A percentile compares a stretch with the other conserved stretches of the same genome.
Evolutionary conservation across 768 basidiomycete species (phyloP).

Genomic region (Collybiopsis confluens): DNA sequence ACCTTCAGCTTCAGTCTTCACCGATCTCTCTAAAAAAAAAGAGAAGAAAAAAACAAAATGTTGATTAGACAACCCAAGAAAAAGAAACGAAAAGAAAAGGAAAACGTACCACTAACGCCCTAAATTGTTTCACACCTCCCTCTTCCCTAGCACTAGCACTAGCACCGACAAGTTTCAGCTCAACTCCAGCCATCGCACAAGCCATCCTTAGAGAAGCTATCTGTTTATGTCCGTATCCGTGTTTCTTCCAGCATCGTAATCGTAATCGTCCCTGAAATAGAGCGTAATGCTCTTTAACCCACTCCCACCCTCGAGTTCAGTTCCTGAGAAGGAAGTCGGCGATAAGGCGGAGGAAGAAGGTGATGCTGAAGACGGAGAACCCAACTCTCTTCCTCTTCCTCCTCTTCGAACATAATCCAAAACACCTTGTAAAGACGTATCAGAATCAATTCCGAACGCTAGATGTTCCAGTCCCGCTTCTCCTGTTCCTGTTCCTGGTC

Average conservation of each 20-base stretch:
- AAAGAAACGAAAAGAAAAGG: too few relatives aligned
- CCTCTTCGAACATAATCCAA: conserved; percentile 54
- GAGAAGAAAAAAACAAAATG: too few relatives aligned
- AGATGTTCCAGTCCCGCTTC: conserved; percentile 34
- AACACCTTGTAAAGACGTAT: conserved; percentile 50
- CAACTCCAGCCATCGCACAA: conserved; percentile 60
- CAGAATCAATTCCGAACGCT: conserved; percentile 56
- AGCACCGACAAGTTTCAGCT: conserved; percentile 43
- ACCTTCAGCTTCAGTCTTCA: too few relatives aligned
- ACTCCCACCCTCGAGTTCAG: too few relatives aligned
- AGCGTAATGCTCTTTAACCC: conserved; percentile 50
- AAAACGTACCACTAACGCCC: conserved; percentile 32
- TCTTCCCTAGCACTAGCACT: too few relatives aligned
- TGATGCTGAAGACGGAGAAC: conserved; percentile 18
- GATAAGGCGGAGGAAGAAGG: too few relatives aligned
- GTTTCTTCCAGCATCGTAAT: too few relatives aligned
- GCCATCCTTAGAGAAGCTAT: conserved; percentile 55
- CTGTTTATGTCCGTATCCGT: conserved; percentile 45
- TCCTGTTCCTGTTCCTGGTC: neutral
- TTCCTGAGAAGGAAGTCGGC: too few relatives aligned
- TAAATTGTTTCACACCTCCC: conserved; percentile 53
- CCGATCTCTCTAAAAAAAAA: too few relatives aligned
- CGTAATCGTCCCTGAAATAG: conserved; percentile 49
- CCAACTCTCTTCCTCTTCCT: conserved; percentile 7
- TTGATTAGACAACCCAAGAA: too few relatives aligned